A percentile compares a stretch with the other conserved stretches of the same genome.
phyloP scores from a whole-genome alignment of 805 yeast genomes.

The Metschnikowia hibisci region DNA sequence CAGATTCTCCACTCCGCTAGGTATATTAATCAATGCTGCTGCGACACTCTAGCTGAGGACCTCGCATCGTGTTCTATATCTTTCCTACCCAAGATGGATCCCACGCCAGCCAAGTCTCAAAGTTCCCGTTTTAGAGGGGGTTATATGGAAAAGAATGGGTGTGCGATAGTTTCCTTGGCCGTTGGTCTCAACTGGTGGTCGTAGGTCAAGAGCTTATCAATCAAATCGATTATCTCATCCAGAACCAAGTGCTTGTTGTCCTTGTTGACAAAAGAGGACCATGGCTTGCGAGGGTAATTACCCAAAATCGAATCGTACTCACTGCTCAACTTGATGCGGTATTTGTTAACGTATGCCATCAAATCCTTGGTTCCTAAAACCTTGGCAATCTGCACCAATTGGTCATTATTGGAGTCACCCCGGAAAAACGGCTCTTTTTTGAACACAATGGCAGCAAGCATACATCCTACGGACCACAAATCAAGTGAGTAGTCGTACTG shows the following conservation, averaged over 20 bases:
- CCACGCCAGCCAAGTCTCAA: neutral
- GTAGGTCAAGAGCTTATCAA: slow-evolving; percentile 73
- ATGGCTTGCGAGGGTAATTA: slow-evolving; percentile 76
- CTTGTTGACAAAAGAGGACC: slow-evolving; percentile 71
- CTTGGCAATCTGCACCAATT: slow-evolving; percentile 81
- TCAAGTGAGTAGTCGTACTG: slow-evolving; percentile 90
- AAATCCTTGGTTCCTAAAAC: slow-evolving; percentile 84
- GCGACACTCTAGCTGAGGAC: slow-evolving; percentile 1
- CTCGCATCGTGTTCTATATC: slow-evolving; percentile 5
- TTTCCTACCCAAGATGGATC: slow-evolving; percentile 4
- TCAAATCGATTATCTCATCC: slow-evolving; percentile 70
- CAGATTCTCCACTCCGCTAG: neutral
- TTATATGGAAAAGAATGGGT: slow-evolving; percentile 37
- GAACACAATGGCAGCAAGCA: slow-evolving; percentile 86
- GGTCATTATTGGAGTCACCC: slow-evolving; percentile 88
- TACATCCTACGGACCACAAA: slow-evolving; percentile 92
- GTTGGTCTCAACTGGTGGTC: slow-evolving; percentile 89
- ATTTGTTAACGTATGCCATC: slow-evolving; percentile 63
- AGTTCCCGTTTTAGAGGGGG: neutral
- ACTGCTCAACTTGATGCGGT: slow-evolving; percentile 62
- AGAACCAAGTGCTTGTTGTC: slow-evolving; percentile 65
- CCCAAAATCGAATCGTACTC: slow-evolving; percentile 73
- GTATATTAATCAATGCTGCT: neutral
- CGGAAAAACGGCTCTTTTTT: slow-evolving; percentile 90
- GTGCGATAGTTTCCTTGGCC: slow-evolving; percentile 83